A percentile compares a stretch with the other conserved stretches of the same genome.
Evolutionary conservation across 2,329 filamentous ascomycete species (phyloP).

Genomic region (Beauveria caledonica): DNA sequence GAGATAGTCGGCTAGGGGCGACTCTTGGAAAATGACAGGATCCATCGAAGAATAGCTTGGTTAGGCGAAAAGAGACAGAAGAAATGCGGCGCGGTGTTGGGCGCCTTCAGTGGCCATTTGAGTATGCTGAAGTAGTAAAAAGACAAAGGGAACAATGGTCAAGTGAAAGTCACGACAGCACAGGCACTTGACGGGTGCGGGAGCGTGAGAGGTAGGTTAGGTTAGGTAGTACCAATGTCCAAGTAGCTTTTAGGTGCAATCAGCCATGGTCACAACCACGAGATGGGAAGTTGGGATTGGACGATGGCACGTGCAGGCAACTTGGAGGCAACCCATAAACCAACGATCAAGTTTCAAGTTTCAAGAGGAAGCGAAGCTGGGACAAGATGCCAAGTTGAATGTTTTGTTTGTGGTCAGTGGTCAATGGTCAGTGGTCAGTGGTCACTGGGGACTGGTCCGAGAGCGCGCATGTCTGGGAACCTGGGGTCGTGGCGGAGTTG

Average conservation of each 20-base stretch:
- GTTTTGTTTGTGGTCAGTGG: neutral
- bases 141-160: constrained; percentile 6
- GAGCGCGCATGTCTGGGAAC: constrained; percentile 2
- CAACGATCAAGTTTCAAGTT: constrained; percentile 10
- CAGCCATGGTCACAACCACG: constrained; percentile 4
- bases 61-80: neutral
- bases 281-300: neutral
- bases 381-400: constrained; percentile 8
- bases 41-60: constrained; percentile 53
- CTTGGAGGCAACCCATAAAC: neutral
- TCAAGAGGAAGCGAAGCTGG: neutral
- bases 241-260: neutral
- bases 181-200: constrained; percentile 1
- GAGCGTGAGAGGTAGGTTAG: neutral
- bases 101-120: neutral
- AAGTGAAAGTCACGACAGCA: neutral
- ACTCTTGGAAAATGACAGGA: constrained; percentile 76
- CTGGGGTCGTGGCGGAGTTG: neutral
- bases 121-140: neutral
- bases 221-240: neutral
- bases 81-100: neutral
- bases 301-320: neutral
- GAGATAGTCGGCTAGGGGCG: constrained; percentile 81
- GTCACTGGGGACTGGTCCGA: neutral
- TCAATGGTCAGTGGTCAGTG: too few species aligned